A percentile compares a stretch with the other conserved stretches of the same genome.
These are phyloP conservation scores for Tetrapisispora fleetii DNA, from an alignment of 805 yeast genomes.

Conservation along the genomic window DNA sequence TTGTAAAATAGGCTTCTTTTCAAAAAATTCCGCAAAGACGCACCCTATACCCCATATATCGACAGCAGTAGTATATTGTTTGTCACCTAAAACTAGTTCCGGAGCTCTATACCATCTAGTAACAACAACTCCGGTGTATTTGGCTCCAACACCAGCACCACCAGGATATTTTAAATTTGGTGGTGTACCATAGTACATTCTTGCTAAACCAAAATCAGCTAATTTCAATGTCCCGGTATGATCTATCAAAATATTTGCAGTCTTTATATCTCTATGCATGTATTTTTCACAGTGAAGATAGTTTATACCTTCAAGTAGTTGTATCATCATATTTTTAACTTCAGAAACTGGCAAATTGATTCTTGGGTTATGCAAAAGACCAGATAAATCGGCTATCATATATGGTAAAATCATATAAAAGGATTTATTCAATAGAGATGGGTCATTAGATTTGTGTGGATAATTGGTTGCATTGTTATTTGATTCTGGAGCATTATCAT, in stretches of 20 bases:
- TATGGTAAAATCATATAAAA: conserved; percentile 89
- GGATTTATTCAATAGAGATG: conserved; percentile 12
- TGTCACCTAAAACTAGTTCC: conserved; percentile 77
- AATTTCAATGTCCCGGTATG: conserved; percentile 69
- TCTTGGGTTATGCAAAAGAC: conserved; percentile 71
- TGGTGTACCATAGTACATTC: conserved; percentile 52
- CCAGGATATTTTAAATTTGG: conserved; percentile 42
- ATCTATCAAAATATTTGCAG: conserved; percentile 86
- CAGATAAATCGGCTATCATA: conserved; percentile 87
- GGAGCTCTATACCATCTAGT: conserved; percentile 98
- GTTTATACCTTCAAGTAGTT: conserved; percentile 68
- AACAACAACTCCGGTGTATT: conserved; percentile 66
- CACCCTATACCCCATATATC: conserved; percentile 98
- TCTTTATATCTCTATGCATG: conserved; percentile 87
- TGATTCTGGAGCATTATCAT: conserved; percentile 33
- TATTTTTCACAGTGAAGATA: conserved; percentile 53
- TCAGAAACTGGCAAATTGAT: conserved; percentile 52
- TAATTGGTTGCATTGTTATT: conserved; percentile 5
- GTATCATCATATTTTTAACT: conserved; percentile 74
- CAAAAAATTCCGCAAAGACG: conserved; percentile 84
- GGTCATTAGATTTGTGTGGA: conserved; percentile 6
- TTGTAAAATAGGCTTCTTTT: conserved; percentile 69
- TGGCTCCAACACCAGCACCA: conserved; percentile 34
- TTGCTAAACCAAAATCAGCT: conserved; percentile 93
- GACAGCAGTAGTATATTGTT: conserved; percentile 82